Evolutionary conservation across 768 basidiomycete genomes (phyloP).

Genomic region (Guyanaporus albipodus): DNA sequence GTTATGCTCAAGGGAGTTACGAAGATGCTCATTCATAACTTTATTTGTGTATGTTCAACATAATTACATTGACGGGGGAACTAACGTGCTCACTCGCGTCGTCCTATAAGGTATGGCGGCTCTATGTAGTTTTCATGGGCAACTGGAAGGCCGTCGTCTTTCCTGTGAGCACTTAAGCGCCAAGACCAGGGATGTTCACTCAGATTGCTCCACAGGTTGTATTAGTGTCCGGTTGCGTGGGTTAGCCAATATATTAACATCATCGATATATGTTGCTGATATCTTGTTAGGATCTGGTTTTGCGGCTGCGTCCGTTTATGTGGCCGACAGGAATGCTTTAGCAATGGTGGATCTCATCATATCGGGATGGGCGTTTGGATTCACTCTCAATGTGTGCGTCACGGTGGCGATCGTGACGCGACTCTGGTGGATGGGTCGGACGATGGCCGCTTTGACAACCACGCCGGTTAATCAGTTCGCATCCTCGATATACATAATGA

Average conservation of each 20-base stretch:
- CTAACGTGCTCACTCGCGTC: neutral
- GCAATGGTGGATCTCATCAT: neutral
- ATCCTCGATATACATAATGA: neutral
- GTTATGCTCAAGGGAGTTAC: neutral
- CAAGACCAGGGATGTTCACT: neutral
- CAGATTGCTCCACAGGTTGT: neutral
- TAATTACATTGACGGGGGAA: neutral
- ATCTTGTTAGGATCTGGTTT: too few species aligned
- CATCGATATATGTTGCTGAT: neutral
- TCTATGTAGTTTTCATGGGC: neutral
- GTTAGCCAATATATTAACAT: neutral
- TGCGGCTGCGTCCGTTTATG: too few species aligned
- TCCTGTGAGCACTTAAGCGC: neutral
- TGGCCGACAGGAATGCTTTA: neutral
- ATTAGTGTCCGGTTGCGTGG: neutral
- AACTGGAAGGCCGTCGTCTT: neutral
- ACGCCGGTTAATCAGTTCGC: neutral
- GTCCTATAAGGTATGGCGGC: constrained; percentile 5
- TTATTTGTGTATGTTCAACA: neutral
- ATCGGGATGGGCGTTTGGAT: neutral
- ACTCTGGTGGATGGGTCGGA: neutral
- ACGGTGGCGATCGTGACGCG: neutral
- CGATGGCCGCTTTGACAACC: neutral
- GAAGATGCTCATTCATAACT: neutral
- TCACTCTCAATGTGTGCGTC: neutral